phyloP scores from a whole-genome alignment of 108 stramenopile species.

The Ochromonas danica region DNA sequence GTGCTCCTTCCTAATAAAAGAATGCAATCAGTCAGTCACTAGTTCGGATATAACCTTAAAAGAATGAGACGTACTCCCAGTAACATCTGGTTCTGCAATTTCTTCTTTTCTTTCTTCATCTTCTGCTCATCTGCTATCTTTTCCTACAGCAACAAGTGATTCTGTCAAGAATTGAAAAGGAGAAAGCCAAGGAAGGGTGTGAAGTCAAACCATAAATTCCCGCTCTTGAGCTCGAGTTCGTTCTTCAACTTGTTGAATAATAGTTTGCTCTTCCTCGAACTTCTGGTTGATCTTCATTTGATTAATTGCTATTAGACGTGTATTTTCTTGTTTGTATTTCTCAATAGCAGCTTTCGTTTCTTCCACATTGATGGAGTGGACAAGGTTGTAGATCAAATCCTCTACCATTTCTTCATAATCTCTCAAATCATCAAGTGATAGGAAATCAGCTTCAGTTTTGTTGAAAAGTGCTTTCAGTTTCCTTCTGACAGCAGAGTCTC shows the following conservation, averaged over 20 bases:
- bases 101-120: background rate
- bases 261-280: background rate
- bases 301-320: background rate
- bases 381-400: background rate
- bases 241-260: background rate
- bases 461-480: background rate
- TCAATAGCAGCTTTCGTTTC: background rate
- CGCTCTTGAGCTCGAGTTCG: background rate
- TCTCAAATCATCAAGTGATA: background rate
- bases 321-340: background rate
- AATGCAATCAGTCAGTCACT: background rate
- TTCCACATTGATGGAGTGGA: background rate
- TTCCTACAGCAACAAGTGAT: background rate
- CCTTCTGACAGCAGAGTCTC: background rate
- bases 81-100: background rate
- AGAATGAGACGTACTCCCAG: no score
- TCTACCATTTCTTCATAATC: conserved; percentile 28
- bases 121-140: background rate
- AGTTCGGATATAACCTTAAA: background rate
- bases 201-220: background rate
- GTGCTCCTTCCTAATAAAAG: background rate
- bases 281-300: background rate
- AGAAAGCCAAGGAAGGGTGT: background rate
- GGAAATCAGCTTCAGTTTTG: conserved; percentile 1
- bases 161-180: background rate